Evolutionary conservation across 163 green algal genomes (phyloP), one percentile per base, ranked within the genome.

Genomic region (Scenedesmus sp.): DNA sequence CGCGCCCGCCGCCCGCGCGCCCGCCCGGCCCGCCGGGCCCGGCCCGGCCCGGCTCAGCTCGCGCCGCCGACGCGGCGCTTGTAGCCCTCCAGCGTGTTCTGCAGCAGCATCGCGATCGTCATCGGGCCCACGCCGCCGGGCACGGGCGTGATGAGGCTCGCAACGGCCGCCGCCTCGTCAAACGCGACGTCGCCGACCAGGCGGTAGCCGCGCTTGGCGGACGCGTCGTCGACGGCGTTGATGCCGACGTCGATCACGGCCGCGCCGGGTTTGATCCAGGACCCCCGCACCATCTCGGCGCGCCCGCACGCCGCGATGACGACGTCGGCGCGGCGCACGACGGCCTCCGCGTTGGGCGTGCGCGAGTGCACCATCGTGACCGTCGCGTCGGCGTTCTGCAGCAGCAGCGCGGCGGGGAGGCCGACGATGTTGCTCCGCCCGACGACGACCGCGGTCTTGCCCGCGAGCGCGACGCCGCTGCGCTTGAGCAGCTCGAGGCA

Each of bases 401-500:
- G 88, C 54, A 99, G 89, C 78, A 98, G 87, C 18, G 94, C 93
- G 0, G 89, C 92, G 15, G 97, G 97, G 71, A 96, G 93, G 73
- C 97, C 97, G 45, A 99, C 97, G 66, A 99, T 98, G 90, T 99
- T 99, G 88, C 85, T 95, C 54, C 96, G 90, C 15, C 97, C 97
- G 29, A 99, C 89, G 26, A 99, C 95, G 22, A 94, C 95, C 0
- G 96, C 97, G 6, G 85, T 84, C 80, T 96, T 97, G 72, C 97
- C 97, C 10, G 81, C 62, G 29, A 98, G 93, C 18, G 83, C 64
- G 26, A 98, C 88, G 26, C 88, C 87, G 20, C 63, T 83, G 29
- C 96, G 87, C 79, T 96, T 90, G 20, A 99, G 90, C 75, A 99
- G 92, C 92, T 99, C 96, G 29, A 99, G 89, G 87, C 92, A 98